Conservation (phyloP, 2,329 filamentous ascomycete genomes). For the Claviceps sp. region DNA sequence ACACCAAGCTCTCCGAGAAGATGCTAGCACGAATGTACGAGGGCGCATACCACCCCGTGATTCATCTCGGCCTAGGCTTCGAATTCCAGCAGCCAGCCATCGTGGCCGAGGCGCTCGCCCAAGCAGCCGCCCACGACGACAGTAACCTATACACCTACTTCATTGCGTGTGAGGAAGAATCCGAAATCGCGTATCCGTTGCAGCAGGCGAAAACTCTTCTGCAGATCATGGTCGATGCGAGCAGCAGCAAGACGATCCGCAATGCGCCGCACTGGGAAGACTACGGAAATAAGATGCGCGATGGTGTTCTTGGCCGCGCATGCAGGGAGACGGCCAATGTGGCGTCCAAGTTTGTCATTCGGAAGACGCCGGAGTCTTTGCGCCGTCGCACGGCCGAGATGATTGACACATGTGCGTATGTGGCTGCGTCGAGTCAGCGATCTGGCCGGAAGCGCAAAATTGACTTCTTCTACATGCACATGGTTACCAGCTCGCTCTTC, state of each 20-base stretch:
- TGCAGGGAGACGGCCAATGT: background rate
- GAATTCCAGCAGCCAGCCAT: constrained; percentile 55
- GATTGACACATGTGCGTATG: constrained; percentile 16
- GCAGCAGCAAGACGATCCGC: constrained; percentile 22
- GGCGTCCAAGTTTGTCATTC: background rate
- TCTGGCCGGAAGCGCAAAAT: constrained; percentile 42
- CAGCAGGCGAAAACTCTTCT: background rate
- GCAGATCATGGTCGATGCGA: constrained; percentile 3
- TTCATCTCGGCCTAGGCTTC: constrained; percentile 55
- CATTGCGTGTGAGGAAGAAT: background rate
- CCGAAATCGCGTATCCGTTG: background rate
- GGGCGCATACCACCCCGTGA: constrained; percentile 52
- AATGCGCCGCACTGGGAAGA: constrained; percentile 26
- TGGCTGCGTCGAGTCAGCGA: constrained; percentile 31
- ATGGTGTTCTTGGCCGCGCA: constrained; percentile 32
- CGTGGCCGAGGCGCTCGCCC: constrained; percentile 52
- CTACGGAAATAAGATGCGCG: constrained; percentile 34
- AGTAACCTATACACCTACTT: constrained; percentile 30
- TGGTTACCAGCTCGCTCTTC: constrained; percentile 20
- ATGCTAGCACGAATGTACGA: constrained; percentile 35
- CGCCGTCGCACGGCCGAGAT: constrained; percentile 15
- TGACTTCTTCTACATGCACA: constrained; percentile 46
- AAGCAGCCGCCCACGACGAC: constrained; percentile 39
- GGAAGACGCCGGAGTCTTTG: constrained; percentile 17
- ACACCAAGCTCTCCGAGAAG: constrained; percentile 40